phyloP scores from a whole-genome alignment of 352 stramenopile species.

The Phytophthora hibernalis region DNA sequence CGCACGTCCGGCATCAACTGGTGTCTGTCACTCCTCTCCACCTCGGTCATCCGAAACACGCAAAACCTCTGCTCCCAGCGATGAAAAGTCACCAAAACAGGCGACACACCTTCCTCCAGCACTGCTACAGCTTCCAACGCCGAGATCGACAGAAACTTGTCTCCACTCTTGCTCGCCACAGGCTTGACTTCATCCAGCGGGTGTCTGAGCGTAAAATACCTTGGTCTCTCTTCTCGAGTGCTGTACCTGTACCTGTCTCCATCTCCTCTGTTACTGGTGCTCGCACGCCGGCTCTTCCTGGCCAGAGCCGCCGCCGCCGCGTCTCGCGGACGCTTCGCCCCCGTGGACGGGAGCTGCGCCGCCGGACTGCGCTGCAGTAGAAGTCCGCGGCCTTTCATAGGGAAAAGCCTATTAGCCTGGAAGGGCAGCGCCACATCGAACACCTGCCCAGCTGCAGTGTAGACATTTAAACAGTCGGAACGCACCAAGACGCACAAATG shows the following conservation, averaged over 20 bases:
- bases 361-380: conserved; percentile 69
- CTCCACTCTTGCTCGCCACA: conserved; percentile 39
- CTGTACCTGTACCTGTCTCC: conserved; percentile 43
- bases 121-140: conserved; percentile 62
- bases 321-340: conserved; percentile 38
- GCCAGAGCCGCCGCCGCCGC: conserved; percentile 38
- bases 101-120: conserved; percentile 20
- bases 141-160: conserved; percentile 56
- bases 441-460: conserved; percentile 65
- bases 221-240: conserved; percentile 40
- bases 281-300: conserved; percentile 41
- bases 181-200: conserved; percentile 84
- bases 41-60: conserved; percentile 49
- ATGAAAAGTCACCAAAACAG: conserved; percentile 64
- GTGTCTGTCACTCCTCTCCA: conserved; percentile 3
- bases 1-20: conserved; percentile 27
- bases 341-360: conserved; percentile 28
- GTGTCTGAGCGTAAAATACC: conserved; percentile 78
- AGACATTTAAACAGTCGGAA: conserved; percentile 73
- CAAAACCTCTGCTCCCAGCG: conserved; percentile 52
- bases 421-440: conserved; percentile 82
- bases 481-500: conserved; percentile 76
- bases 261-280: conserved; percentile 48
- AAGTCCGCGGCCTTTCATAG: conserved; percentile 51
- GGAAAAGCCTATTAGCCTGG: conserved; percentile 65